Percentiles rank a stretch among this genome's conserved stretches.
Evolutionary conservation across 2,329 filamentous ascomycete species (phyloP).

Genomic region (Fusarium denticulatum): DNA sequence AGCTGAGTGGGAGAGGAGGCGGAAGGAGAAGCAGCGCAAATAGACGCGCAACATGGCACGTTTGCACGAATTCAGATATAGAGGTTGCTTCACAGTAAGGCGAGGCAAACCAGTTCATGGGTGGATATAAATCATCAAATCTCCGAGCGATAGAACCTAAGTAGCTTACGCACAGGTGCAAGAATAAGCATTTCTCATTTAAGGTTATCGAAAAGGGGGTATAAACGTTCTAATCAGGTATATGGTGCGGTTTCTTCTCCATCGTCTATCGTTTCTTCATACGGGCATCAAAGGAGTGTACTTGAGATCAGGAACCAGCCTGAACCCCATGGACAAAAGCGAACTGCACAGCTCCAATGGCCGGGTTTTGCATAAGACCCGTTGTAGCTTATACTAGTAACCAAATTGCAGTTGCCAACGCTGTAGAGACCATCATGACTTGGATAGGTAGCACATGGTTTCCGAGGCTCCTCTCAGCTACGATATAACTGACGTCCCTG

Average conservation of each 20-base stretch:
- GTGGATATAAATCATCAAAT: constrained; percentile 33
- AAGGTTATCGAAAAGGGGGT: constrained; percentile 37
- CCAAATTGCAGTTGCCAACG: constrained; percentile 27
- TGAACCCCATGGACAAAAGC: constrained; percentile 16
- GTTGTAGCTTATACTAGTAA: constrained; percentile 14
- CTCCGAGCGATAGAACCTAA: constrained; percentile 40
- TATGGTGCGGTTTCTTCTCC: constrained; percentile 7
- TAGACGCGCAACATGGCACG: constrained; percentile 11
- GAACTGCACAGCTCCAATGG: background rate
- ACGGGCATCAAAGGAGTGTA: background rate
- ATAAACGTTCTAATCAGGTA: constrained; percentile 32
- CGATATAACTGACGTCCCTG: constrained; percentile 49
- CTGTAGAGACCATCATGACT: constrained; percentile 14
- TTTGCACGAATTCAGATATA: constrained; percentile 28
- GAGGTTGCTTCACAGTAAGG: constrained; percentile 20
- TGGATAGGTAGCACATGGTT: constrained; percentile 27
- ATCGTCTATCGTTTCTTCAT: constrained; percentile 25
- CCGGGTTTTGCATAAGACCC: background rate
- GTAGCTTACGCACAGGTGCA: constrained; percentile 38
- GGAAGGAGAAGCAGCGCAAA: constrained; percentile 51
- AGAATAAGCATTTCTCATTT: constrained; percentile 40
- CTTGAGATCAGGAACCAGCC: constrained; percentile 27
- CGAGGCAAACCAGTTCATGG: constrained; percentile 13
- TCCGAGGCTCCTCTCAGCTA: constrained; percentile 44
- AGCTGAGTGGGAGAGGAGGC: constrained; percentile 67